A percentile compares a stretch with the other conserved stretches of the same genome.
phyloP scores from a whole-genome alignment of 129 eudicot species.

The Cynara cardunculus region DNA sequence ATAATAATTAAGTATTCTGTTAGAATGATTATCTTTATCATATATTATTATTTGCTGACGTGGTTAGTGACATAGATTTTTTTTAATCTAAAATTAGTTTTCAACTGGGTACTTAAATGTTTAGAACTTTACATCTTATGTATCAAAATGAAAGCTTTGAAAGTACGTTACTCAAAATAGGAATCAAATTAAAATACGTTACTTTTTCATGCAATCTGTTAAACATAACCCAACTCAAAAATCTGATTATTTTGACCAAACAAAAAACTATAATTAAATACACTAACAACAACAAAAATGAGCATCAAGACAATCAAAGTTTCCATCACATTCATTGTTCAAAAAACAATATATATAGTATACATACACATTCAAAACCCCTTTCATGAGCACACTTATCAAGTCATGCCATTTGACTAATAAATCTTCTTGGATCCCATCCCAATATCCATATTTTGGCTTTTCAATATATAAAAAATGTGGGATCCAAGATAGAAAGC shows the following conservation, averaged over 20 bases:
- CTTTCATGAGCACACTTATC: slow-evolving; percentile 3
- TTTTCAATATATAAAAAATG: slow-evolving; percentile 18
- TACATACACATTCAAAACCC: neutral
- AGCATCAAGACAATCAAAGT: neutral
- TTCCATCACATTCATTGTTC: neutral
- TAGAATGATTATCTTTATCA: too few relatives aligned
- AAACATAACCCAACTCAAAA: neutral
- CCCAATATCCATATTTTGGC: slow-evolving; percentile 33
- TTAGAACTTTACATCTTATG: too few relatives aligned
- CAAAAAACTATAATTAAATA: neutral
- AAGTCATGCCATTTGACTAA: slow-evolving; percentile 9
- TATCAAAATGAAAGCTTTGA: too few relatives aligned
- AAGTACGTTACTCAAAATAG: too few relatives aligned
- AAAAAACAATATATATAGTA: neutral
- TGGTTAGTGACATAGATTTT: too few relatives aligned
- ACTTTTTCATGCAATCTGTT: too few relatives aligned
- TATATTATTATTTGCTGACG: too few relatives aligned
- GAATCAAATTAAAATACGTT: too few relatives aligned
- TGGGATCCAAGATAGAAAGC: slow-evolving; percentile 36
- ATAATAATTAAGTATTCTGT: too few relatives aligned
- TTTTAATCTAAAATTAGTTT: too few relatives aligned
- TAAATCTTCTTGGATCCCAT: slow-evolving; percentile 33
- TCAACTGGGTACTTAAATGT: too few relatives aligned
- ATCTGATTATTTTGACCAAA: neutral
- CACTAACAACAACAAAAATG: neutral